phyloP scores from a whole-genome alignment of 2,329 filamentous ascomycete genomes.

The Pseudocercospora ulei region DNA sequence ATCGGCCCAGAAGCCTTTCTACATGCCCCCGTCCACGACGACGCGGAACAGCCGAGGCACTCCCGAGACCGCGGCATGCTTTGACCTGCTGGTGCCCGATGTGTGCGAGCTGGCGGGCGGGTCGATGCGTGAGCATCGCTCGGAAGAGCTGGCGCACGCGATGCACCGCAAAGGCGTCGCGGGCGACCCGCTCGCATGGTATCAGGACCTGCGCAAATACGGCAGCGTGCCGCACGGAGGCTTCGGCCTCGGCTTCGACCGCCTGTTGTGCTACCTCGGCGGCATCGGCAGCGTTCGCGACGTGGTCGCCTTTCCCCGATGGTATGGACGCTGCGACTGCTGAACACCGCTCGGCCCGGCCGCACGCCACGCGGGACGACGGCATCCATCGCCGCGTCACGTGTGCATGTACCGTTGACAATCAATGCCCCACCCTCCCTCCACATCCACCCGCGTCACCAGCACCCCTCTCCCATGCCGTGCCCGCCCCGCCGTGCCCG shows the following conservation, averaged over 20 bases:
- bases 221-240: conserved; percentile 87
- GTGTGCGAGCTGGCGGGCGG: conserved; percentile 80
- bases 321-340: conserved; percentile 42
- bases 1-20: conserved; percentile 82
- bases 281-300: conserved; percentile 76
- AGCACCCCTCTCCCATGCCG: no score
- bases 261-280: conserved; percentile 71
- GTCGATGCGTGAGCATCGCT: conserved; percentile 75
- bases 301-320: conserved; percentile 75
- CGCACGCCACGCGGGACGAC: no score
- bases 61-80: conserved; percentile 66
- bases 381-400: no score
- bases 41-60: conserved; percentile 15
- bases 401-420: no score
- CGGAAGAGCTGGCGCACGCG: conserved; percentile 55
- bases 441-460: no score
- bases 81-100: conserved; percentile 78
- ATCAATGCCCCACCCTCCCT: no score
- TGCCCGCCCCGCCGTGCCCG: no score
- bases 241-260: conserved; percentile 83
- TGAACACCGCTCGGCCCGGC: no score
- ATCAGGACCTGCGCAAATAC: conserved; percentile 76
- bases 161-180: conserved; percentile 61
- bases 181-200: conserved; percentile 57
- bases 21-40: conserved; percentile 54